These are phyloP conservation scores for Penicillium dipodomyicola DNA, from an alignment of 495 filamentous ascomycete genomes.

Conservation along the genomic window DNA sequence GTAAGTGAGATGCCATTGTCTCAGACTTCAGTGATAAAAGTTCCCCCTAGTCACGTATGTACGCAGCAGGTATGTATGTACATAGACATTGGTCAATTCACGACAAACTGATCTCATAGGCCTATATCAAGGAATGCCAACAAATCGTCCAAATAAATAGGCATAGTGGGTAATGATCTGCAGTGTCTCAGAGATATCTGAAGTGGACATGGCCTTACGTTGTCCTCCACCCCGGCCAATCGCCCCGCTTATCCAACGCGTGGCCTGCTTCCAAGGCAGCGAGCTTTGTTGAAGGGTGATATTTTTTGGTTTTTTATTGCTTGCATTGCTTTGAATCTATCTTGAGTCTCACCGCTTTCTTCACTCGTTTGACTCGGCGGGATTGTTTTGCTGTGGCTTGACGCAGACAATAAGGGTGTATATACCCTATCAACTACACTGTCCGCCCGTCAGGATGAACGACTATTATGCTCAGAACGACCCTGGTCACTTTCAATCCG, in stretches of 20 bases:
- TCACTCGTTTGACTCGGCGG: not conserved
- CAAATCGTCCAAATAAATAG: not conserved
- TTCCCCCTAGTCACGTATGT: not conserved
- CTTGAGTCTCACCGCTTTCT: not conserved
- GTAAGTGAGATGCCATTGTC: not conserved
- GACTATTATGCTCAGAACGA: not conserved
- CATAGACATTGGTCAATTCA: too few species aligned
- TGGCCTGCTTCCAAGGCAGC: constrained; percentile 4
- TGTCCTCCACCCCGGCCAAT: not conserved
- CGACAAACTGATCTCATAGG: too few species aligned
- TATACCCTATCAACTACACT: not conserved
- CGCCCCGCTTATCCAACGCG: constrained; percentile 11
- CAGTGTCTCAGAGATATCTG: not conserved
- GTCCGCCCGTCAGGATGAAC: not conserved
- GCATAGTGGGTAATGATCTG: not conserved
- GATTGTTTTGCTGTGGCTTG: not conserved
- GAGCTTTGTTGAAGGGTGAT: not conserved
- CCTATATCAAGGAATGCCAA: not conserved
- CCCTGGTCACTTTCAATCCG: not conserved
- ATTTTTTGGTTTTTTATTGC: not conserved
- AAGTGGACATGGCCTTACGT: not conserved
- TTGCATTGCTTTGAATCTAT: not conserved
- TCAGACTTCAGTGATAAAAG: not conserved
- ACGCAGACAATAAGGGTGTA: not conserved
- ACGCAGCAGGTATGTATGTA: too few species aligned